Base-by-base conservation (phyloP, 805 yeast genomes). In the Candida sanyiensis region DNA sequence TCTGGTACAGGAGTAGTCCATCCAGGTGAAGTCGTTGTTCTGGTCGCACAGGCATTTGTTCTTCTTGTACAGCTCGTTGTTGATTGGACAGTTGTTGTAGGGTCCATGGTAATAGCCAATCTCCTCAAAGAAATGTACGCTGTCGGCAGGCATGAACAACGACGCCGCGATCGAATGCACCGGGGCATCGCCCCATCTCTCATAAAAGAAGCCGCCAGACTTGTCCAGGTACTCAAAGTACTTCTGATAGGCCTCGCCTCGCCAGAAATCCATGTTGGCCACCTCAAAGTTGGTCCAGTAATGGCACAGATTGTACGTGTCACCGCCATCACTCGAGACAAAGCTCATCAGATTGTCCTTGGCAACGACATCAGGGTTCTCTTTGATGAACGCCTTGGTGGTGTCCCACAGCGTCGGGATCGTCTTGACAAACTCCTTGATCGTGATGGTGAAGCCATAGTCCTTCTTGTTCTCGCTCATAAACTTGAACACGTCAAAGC, bases 101-200 rank as follows among this genome's bases (percentile, higher is more conserved):
- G 95, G 95, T 43, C 72, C 79, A 58, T 86, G 96, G 66, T 57
- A 83, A 62, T 87, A 86, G 37, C 95, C 95, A 46, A 86, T 74
- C 54, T 86, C 95, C 43, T 76, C 82, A 58, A 88, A 88, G 70
- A 82, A 77, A 56, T 87, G 95, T 35, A 87, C 64, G 54, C 80
- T 67, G 45, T 75, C 77, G 58, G 73, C 76, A 39, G 83, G 77
- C 59, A 85, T 57, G 65, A 87, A 83, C 48, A 87, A 65, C 5
- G 93, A 67, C 16, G 85, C 95, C 23, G 93, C 96, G 53, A 86
- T 79, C 6, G 94, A 83, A 61, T 86, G 96, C 35, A 86, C 81
- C 25, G 96, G 96, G 0, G 95, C 95, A 62, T 86, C 96, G 20
- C 96, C 96, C 95, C 95, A 86, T 48, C 96, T 70, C 62, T 86